Percentiles rank a stretch among this genome's conserved stretches.
Evolutionary conservation across 805 yeast genomes (phyloP).

Genomic region (Wickerhamomyces xylosicus): DNA sequence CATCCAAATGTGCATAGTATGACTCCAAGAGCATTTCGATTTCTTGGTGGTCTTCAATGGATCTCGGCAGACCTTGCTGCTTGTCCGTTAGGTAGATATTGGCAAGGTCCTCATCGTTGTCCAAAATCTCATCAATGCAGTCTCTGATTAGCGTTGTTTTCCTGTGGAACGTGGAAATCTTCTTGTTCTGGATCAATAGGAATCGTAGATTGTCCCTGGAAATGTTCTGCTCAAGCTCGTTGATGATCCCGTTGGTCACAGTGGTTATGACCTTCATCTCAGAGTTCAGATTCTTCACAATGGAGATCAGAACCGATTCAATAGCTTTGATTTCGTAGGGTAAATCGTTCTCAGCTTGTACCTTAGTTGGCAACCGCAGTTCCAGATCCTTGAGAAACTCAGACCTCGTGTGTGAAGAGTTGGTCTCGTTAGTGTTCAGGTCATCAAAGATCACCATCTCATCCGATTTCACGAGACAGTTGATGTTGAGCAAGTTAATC

Average conservation of each 20-base stretch:
- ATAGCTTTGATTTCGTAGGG: constrained; percentile 89
- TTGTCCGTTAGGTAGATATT: constrained; percentile 70
- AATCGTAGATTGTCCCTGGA: constrained; percentile 72
- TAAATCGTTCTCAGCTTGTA: constrained; percentile 28
- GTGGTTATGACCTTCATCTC: constrained; percentile 83
- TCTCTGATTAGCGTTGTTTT: constrained; percentile 77
- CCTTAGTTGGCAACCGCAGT: constrained; percentile 39
- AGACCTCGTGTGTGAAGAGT: constrained; percentile 44
- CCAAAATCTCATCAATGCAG: constrained; percentile 74
- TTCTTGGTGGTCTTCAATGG: constrained; percentile 66
- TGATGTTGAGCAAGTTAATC: constrained; percentile 66
- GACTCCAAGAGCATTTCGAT: constrained; percentile 86
- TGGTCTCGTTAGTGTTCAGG: constrained; percentile 30
- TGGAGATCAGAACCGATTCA: constrained; percentile 78
- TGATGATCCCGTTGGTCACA: constrained; percentile 60
- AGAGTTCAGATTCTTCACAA: constrained; percentile 64
- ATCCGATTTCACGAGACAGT: constrained; percentile 67
- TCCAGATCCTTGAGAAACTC: constrained; percentile 76
- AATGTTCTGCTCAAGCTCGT: constrained; percentile 72
- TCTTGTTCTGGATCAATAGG: constrained; percentile 75
- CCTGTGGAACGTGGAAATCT: constrained; percentile 72
- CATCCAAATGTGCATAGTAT: constrained; percentile 85
- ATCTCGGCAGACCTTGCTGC: constrained; percentile 32
- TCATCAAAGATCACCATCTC: constrained; percentile 71
- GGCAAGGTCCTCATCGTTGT: constrained; percentile 79